A percentile compares a stretch with the other conserved stretches of the same genome.
Evolutionary conservation across 768 basidiomycete genomes (phyloP).

Genomic region (Filobasidium wieringae): DNA sequence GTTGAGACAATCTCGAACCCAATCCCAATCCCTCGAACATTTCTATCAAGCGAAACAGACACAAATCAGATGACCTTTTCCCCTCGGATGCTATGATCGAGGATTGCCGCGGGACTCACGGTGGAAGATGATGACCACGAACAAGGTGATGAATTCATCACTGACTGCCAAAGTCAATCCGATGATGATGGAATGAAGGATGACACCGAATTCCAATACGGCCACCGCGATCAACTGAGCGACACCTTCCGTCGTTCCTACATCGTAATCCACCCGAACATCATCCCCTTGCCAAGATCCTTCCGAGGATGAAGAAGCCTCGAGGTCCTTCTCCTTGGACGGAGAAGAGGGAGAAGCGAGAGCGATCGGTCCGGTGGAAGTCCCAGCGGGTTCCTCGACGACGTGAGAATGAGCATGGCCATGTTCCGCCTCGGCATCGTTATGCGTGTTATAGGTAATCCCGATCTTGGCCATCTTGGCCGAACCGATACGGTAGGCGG

Average conservation of each 20-base stretch:
- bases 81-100: background rate
- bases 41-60: slow-evolving; percentile 44
- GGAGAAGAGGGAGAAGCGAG: background rate
- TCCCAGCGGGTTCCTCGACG: slow-evolving; percentile 54
- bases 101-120: slow-evolving; percentile 47
- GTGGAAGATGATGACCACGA: slow-evolving; percentile 81
- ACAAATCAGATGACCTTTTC: background rate
- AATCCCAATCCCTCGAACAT: slow-evolving; percentile 83
- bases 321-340: background rate
- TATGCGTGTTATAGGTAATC: slow-evolving; percentile 32
- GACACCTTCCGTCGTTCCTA: slow-evolving; percentile 23
- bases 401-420: slow-evolving; percentile 22
- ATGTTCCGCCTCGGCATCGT: slow-evolving; percentile 13
- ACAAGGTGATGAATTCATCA: slow-evolving; percentile 65
- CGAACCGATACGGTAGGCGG: slow-evolving; percentile 78
- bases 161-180: slow-evolving; percentile 90
- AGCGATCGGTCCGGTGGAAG: background rate
- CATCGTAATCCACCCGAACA: slow-evolving; percentile 1
- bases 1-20: slow-evolving; percentile 72
- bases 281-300: background rate
- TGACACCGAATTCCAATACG: slow-evolving; percentile 87
- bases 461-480: slow-evolving; percentile 58
- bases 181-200: slow-evolving; percentile 74
- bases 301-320: background rate
- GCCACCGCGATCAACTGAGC: slow-evolving; percentile 77